These are phyloP conservation scores for Sclerotiophoma versabilis DNA, from an alignment of 2,329 filamentous ascomycete genomes.

Conservation along the genomic window DNA sequence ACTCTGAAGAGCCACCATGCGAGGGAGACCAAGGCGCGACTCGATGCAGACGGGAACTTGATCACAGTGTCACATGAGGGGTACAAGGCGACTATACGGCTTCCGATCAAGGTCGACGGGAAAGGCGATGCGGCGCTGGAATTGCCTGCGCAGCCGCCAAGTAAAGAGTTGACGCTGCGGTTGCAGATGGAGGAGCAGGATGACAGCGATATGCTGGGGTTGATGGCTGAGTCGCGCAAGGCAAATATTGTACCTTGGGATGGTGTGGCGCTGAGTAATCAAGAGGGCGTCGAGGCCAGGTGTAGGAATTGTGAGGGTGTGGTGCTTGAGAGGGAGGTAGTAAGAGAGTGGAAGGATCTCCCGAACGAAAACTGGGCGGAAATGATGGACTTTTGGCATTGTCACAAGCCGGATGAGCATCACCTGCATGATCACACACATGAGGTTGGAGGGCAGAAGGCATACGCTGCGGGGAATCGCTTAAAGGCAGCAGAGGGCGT, in stretches of 20 bases:
- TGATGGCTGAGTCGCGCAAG: conserved; percentile 42
- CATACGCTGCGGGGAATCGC: conserved; percentile 82
- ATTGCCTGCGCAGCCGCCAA: conserved; percentile 55
- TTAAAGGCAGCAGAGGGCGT: conserved; percentile 71
- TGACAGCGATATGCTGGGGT: conserved; percentile 37
- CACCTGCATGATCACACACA: conserved; percentile 61
- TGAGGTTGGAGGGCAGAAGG: conserved; percentile 55
- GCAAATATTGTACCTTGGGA: conserved; percentile 54
- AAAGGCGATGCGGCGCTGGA: conserved; percentile 57
- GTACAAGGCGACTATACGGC: conserved; percentile 52
- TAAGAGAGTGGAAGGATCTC: conserved; percentile 81
- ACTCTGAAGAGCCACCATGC: conserved; percentile 56
- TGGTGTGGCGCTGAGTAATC: conserved; percentile 42
- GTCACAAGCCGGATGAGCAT: conserved; percentile 82
- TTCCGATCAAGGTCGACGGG: conserved; percentile 56
- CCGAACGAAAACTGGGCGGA: conserved; percentile 98
- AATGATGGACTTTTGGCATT: conserved; percentile 99
- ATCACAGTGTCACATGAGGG: conserved; percentile 58
- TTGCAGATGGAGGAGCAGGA: conserved; percentile 58
- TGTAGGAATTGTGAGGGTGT: conserved; percentile 38
- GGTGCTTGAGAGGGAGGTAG: conserved; percentile 26
- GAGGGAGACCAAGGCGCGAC: conserved; percentile 51
- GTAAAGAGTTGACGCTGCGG: conserved; percentile 61
- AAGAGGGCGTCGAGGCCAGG: conserved; percentile 26
- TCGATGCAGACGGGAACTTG: conserved; percentile 54